Percentiles rank a stretch among this genome's conserved stretches.
phyloP scores from a whole-genome alignment of 495 filamentous ascomycete genomes.

The Penicillium fimorum region DNA sequence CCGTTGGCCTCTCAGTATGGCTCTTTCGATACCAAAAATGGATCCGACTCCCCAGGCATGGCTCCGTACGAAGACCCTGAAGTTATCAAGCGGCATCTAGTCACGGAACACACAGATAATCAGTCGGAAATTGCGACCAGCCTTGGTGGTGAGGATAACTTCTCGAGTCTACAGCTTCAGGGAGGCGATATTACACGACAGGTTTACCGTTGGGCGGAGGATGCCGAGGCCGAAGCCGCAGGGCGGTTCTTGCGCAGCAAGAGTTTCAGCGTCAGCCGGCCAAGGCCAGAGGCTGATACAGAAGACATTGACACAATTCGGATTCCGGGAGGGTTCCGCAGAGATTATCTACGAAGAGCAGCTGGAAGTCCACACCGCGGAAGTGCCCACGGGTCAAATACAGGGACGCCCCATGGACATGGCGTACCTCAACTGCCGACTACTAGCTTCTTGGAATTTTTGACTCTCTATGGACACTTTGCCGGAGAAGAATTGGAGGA shows the following conservation, averaged over 20 bases:
- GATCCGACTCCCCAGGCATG: constrained; percentile 33
- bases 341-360: constrained; percentile 76
- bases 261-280: constrained; percentile 77
- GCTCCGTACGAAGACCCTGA: constrained; percentile 73
- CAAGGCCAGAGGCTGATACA: constrained; percentile 71
- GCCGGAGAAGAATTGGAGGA: constrained; percentile 94
- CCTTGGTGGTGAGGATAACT: constrained; percentile 69
- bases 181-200: constrained; percentile 92
- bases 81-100: constrained; percentile 77
- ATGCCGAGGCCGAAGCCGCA: constrained; percentile 58
- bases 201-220: constrained; percentile 92
- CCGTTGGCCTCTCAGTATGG: constrained; percentile 68
- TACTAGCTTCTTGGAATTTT: constrained; percentile 89
- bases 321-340: constrained; percentile 86
- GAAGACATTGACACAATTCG: constrained; percentile 85
- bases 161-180: constrained; percentile 87
- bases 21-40: constrained; percentile 66
- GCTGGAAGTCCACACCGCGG: constrained; percentile 58
- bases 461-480: constrained; percentile 94
- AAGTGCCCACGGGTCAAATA: constrained; percentile 41
- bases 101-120: constrained; percentile 46
- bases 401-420: constrained; percentile 35
- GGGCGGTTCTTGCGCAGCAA: constrained; percentile 64
- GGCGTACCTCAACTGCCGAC: constrained; percentile 69
- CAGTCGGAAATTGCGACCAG: constrained; percentile 46